These are phyloP conservation scores for Barnettozyma populi DNA, from an alignment of 805 yeast genomes.

Conservation along the genomic window DNA sequence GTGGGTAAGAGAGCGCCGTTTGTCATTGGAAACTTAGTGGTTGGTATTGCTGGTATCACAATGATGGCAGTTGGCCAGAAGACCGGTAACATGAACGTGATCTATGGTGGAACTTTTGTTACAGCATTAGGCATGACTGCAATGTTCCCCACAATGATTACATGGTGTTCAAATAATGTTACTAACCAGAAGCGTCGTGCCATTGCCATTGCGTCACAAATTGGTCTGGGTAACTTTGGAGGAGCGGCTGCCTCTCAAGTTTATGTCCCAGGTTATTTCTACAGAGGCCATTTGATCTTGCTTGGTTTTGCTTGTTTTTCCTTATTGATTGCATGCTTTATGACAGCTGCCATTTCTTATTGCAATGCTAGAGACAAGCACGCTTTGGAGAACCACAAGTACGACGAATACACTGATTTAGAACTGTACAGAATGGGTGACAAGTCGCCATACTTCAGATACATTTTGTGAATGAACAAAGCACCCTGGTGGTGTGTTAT, in stretches of 20 bases:
- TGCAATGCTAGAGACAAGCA: constrained; percentile 24
- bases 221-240: constrained; percentile 35
- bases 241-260: constrained; percentile 34
- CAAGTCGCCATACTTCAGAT: constrained; percentile 36
- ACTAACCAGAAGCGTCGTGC: constrained; percentile 34
- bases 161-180: constrained; percentile 35
- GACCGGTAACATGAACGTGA: constrained; percentile 14
- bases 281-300: constrained; percentile 30
- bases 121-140: constrained; percentile 29
- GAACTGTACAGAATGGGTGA: constrained; percentile 38
- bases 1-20: constrained; percentile 30
- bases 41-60: constrained; percentile 31
- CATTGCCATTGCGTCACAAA: constrained; percentile 35
- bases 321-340: constrained; percentile 17
- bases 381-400: constrained; percentile 29
- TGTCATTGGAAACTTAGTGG: constrained; percentile 20
- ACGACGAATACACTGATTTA: constrained; percentile 24
- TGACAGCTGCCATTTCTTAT: constrained; percentile 22
- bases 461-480: constrained; percentile 15
- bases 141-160: constrained; percentile 30
- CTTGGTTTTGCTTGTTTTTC: constrained; percentile 32
- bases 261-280: constrained; percentile 27
- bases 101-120: constrained; percentile 30
- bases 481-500: neutral
- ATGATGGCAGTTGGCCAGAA: constrained; percentile 28